Evolutionary conservation across 495 filamentous ascomycete species (phyloP), one percentile per base, ranked within the genome.

Genomic region (Aspergillus nanangensis): DNA sequence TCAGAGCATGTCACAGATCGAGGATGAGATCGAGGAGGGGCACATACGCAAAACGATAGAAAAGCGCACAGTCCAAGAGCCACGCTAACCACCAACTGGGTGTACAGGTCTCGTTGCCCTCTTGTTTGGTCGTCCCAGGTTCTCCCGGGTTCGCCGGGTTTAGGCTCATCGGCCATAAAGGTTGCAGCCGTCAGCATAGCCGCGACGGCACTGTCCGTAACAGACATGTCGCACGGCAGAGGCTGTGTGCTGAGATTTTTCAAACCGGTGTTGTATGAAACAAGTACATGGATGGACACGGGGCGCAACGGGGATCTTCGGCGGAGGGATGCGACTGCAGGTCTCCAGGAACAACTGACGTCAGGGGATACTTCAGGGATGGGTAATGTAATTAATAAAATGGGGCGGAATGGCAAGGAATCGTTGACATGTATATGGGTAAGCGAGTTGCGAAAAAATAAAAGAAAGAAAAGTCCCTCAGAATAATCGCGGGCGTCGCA

Each of bases 11-110:
- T 18, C 20, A 20, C 11, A 11, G 8, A 17, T 8, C 9, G 15
- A 22, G 2, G 3, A 17, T 1, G 1, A 1, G 2, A 3, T 19
- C 5, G 13, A 8, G n/a, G 17, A 13, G 3, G 17, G n/a, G 14
- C 1, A 61, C 76, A 40, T 70, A 83, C 78, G 61, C 82, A 86
- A 46, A 86, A 86, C 3, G 75, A 61, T 14, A 84, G 36, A 54
- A 86, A 86, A 19, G 82, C 82, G 19, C 60, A 52, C 17, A 82
- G 44, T 3, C 82, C 82, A 3, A 86, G 52, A 14, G 69, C 65
- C 29, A 72, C 59, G 36, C 82, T 85, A 24, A 86, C 65, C 25
- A 74, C 66, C 19, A 80, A 66, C 51, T 86, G 82, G 22, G 81
- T 82, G 40, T 56, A 69, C 14, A 80, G 64, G 61, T 84, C 79